Conservation (phyloP, 2,329 filamentous ascomycete genomes). For the Aureobasidium mangrovei region DNA sequence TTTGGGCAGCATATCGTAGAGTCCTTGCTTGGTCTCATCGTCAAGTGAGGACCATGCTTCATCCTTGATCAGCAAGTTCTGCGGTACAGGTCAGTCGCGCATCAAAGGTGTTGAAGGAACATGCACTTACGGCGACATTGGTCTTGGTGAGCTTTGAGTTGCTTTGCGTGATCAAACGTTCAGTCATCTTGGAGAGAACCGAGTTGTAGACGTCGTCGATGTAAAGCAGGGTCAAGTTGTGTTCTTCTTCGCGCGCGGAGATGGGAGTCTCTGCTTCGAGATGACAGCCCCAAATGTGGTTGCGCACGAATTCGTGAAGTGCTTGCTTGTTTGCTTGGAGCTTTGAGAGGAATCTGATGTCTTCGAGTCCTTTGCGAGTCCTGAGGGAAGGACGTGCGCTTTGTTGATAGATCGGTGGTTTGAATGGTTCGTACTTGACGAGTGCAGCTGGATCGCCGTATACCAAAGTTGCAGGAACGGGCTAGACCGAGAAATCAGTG, state of each 20-base stretch:
- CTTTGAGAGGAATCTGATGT: not conserved
- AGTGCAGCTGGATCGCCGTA: too few species aligned
- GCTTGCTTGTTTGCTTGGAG: too few species aligned
- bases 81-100: not conserved
- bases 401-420: too few species aligned
- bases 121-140: conserved; percentile 8
- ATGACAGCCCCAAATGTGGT: not conserved
- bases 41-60: conserved; percentile 24
- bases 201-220: not conserved
- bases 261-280: not conserved
- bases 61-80: conserved; percentile 24
- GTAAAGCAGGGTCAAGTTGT: not conserved
- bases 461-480: too few species aligned
- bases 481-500: too few species aligned
- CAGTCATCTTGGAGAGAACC: not conserved
- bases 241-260: not conserved
- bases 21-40: conserved; percentile 18
- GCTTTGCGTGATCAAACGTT: conserved; percentile 9
- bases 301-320: not conserved
- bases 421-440: too few species aligned
- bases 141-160: conserved; percentile 12
- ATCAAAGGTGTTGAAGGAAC: not conserved
- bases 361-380: not conserved
- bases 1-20: conserved; percentile 25
- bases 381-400: not conserved